phyloP scores from a whole-genome alignment of 192 early-diverging fungal species.

The Jimgerdemannia flammicorona region DNA sequence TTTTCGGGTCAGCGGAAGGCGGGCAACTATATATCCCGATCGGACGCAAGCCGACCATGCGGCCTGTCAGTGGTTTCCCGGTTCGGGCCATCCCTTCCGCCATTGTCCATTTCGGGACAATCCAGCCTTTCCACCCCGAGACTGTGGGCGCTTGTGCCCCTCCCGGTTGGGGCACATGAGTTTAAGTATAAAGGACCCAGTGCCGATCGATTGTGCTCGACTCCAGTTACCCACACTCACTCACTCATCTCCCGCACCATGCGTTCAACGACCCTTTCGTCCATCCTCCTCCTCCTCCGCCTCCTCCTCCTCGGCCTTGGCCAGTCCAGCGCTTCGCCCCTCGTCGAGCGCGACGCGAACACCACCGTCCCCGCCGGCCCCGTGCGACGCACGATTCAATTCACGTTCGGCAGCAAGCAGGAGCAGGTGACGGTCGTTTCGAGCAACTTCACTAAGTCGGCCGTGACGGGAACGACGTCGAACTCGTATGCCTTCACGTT shows the following conservation, averaged over 20 bases:
- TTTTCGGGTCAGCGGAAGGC: too few relatives aligned
- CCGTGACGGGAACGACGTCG: not conserved
- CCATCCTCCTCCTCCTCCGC: not conserved
- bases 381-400: not conserved
- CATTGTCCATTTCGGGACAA: not conserved
- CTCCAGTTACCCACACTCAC: too few relatives aligned
- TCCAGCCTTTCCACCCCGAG: not conserved
- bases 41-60: too few relatives aligned
- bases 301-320: not conserved
- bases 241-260: not conserved
- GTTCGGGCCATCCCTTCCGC: too few relatives aligned
- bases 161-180: too few relatives aligned
- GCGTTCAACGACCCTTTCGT: not conserved
- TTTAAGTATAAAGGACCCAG: not conserved
- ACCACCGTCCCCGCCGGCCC: not conserved
- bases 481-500: not conserved
- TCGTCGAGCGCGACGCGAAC: not conserved
- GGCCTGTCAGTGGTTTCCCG: too few relatives aligned
- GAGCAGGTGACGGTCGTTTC: not conserved
- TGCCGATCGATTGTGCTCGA: too few relatives aligned
- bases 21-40: too few relatives aligned
- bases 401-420: not conserved
- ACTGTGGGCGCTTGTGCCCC: not conserved
- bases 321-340: not conserved
- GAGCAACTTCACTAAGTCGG: not conserved